Base-by-base conservation (phyloP, 257 asterid genomes). In the Coffea canephora region DNA sequence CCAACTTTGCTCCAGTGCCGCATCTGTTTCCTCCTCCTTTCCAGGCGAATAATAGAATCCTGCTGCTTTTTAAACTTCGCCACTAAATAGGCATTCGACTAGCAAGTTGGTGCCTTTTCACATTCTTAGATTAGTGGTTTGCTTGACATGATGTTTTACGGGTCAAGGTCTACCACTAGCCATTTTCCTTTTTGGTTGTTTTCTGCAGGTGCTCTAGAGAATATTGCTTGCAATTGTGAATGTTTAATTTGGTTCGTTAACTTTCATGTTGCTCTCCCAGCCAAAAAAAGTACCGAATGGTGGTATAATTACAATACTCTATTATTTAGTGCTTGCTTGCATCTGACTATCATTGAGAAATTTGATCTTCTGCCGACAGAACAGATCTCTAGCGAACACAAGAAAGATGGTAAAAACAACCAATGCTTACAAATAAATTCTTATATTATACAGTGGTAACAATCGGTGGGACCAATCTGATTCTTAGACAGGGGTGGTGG, bases 211-310 rank as follows among this genome's bases (percentile, higher is more conserved):
- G 43, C 11, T 39, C 36, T 69, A 6, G 11, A 69, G n/a, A 69
- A 8, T 69, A 36, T 39, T 18, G 13, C 15, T 39, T 69, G n/a
- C 21, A 8, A 74, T 36, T 39, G 2, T 74, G 55, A 55, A 74
- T 49, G 34, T 74, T 74, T 54, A 54, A 74, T 34, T 73, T 57
- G 78, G 39, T 55, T 74, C 69, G 69, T 57, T 34, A 36, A 31
- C 61, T 74, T 75, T 19, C 39, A 36, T 57, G 39, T 75, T 39
- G 76, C 62, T 16, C 62, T 16, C 76, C 62, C 11, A 8, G 14
- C 5, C 34, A 31, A 31, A 75, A 52, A 39, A 7, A 36, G 19
- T 65, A 31, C 43, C 14, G 14, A 27, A 4, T 65, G 45, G 21
- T 65, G 6, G 43, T 65, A 27, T 31, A 21, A 7, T 12, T 65